Evolutionary conservation across 2,329 filamentous ascomycete species (phyloP), one percentile per base, ranked within the genome.

Genomic region (Acarospora socialis): DNA sequence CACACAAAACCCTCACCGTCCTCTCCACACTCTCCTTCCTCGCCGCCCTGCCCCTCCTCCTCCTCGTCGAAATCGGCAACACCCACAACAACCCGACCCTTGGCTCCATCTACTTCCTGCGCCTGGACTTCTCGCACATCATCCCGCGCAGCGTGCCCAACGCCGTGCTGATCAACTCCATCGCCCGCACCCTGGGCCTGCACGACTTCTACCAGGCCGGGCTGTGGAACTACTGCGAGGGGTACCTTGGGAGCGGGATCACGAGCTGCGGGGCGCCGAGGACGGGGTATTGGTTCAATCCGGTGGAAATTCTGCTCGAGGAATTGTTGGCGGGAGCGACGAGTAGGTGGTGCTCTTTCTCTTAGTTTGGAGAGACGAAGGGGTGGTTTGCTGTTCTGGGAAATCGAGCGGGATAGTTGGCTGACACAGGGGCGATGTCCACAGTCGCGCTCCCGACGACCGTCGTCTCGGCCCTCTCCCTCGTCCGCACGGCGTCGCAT

Each of bases 141-240:
- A 77, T 93, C 35, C 79, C 80, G 0, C 61, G 72, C 20, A 73
- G 70, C 4, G 69, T 81, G 10, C 77, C 78, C 24, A 78, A 84
- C 50, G 73, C 74, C 7, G 59, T 67, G 15, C 66, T 93, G 27
- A 78, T 92, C 55, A 92, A 92, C 61, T 83, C 76, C 27, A 84
- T 93, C 43, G 83, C 84, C 3, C 76, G 81, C 31, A 81, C 78
- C 14, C 64, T 94, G 33, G 87, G 86, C 18, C 66, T 94, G 29
- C 83, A 92, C 52, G 87, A 94, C 55, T 94, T 92, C 57, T 94
- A 94, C 56, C 80, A 84, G 47, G 80, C 92, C 17, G 86, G 86
- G 4, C 59, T 94, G 23, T 95, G 87, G 87, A 78, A 76, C 37
- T 93, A 79, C 54, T 95, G 87, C 55, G 81, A 92, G 53, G 86